A percentile compares a stretch with the other conserved stretches of the same genome.
phyloP scores from a whole-genome alignment of 2,329 filamentous ascomycete genomes.

The Aspergillus sp. region DNA sequence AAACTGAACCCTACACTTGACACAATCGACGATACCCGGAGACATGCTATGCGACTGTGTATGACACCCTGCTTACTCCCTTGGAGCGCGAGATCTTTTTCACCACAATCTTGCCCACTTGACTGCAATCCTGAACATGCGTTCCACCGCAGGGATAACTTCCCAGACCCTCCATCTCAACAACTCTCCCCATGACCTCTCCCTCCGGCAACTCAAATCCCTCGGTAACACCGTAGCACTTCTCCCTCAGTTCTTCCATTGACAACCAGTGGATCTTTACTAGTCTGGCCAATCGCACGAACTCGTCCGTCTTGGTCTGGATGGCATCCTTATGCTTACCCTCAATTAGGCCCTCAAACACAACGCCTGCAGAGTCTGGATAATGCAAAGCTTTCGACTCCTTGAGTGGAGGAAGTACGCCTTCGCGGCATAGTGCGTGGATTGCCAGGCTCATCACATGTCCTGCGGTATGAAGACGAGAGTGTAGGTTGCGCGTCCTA shows the following conservation, averaged over 20 bases:
- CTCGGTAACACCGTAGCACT: slow-evolving; percentile 9
- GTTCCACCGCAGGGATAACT: slow-evolving; percentile 25
- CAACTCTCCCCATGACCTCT: slow-evolving; percentile 12
- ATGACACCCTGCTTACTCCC: slow-evolving; percentile 21
- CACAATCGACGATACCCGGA: too few relatives aligned
- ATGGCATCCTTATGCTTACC: slow-evolving; percentile 21
- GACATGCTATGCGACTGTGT: slow-evolving; percentile 11
- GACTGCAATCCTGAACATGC: slow-evolving; percentile 17
- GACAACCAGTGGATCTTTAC: slow-evolving; percentile 20
- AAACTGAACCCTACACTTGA: too few relatives aligned
- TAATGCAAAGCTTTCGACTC: slow-evolving; percentile 25
- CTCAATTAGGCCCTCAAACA: slow-evolving; percentile 22
- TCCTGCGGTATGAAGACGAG: slow-evolving; percentile 24
- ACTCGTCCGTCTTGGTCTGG: slow-evolving; percentile 21
- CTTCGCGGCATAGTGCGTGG: slow-evolving; percentile 9
- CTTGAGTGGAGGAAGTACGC: background rate
- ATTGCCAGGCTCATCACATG: slow-evolving; percentile 23
- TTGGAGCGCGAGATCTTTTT: slow-evolving; percentile 23
- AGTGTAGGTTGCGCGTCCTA: slow-evolving; percentile 20
- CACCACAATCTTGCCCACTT: slow-evolving; percentile 18
- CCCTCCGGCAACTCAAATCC: slow-evolving; percentile 11
- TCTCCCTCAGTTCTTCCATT: slow-evolving; percentile 5
- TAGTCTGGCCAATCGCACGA: slow-evolving; percentile 14
- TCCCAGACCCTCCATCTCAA: slow-evolving; percentile 22
- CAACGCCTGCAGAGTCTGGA: slow-evolving; percentile 19